phyloP scores from a whole-genome alignment of 164 flowering plant genomes.

The Aristolochia fimbriata region DNA sequence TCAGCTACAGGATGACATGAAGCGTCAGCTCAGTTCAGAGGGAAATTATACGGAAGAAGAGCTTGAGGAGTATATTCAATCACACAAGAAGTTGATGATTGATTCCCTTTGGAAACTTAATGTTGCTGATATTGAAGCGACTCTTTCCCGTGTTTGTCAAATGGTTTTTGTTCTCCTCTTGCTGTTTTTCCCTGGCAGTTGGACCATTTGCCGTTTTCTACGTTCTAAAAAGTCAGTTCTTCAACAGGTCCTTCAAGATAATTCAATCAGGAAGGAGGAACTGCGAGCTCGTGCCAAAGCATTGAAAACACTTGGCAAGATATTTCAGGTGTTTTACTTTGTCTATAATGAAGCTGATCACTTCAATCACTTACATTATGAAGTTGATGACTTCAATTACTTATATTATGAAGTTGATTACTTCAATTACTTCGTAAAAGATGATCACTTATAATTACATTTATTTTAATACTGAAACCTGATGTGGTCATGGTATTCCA shows the following conservation, averaged over 20 bases:
- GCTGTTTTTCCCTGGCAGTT: constrained; percentile 1
- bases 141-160: constrained; percentile 92
- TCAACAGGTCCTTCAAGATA: constrained; percentile 85
- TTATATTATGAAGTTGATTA: not conserved
- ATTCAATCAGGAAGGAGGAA: constrained; percentile 70
- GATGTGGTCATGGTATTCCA: constrained; percentile 14
- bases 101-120: constrained; percentile 98
- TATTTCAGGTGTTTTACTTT: constrained; percentile 57
- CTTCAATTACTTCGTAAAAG: too few relatives aligned
- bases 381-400: not conserved
- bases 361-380: too few relatives aligned
- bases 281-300: constrained; percentile 89
- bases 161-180: constrained; percentile 42
- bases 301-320: constrained; percentile 81
- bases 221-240: not conserved
- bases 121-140: constrained; percentile 95
- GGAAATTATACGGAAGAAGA: constrained; percentile 92
- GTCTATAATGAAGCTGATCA: not conserved
- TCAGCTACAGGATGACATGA: constrained; percentile 96
- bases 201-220: not conserved
- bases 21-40: constrained; percentile 75
- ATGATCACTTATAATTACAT: not conserved
- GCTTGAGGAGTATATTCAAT: constrained; percentile 75
- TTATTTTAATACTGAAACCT: not conserved
- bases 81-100: constrained; percentile 82